Evolutionary conservation across 257 asterid genomes (phyloP).

Genomic region (Solanum chilense): DNA sequence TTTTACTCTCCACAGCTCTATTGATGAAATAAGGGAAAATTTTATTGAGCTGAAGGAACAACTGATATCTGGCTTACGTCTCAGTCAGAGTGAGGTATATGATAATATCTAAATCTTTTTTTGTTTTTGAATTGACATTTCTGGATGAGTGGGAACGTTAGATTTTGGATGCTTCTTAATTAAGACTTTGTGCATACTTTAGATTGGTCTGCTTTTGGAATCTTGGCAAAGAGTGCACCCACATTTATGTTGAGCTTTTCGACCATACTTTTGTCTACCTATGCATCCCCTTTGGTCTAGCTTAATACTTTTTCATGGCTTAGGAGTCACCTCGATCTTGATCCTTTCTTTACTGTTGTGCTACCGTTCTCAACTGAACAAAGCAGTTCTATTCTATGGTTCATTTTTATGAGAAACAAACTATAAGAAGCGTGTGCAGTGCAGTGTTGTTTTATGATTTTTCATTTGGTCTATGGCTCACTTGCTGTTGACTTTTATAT

Average conservation of each 20-base stretch:
- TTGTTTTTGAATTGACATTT: neutral
- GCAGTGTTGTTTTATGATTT: neutral
- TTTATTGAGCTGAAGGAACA: conserved; percentile 51
- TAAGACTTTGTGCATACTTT: neutral
- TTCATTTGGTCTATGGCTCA: neutral
- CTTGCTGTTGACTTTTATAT: neutral
- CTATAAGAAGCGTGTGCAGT: neutral
- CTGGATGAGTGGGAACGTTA: neutral
- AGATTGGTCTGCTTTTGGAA: neutral
- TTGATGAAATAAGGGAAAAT: conserved; percentile 55
- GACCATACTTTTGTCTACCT: neutral
- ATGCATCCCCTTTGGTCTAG: neutral
- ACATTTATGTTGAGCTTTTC: neutral
- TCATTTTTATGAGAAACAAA: neutral
- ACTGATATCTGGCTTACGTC: conserved; percentile 47
- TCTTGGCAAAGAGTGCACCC: neutral
- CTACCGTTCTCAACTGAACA: neutral
- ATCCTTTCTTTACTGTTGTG: neutral
- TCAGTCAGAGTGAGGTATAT: conserved; percentile 55
- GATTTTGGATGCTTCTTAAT: neutral
- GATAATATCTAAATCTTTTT: neutral
- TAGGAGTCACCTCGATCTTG: neutral
- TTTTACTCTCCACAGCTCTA: conserved; percentile 69
- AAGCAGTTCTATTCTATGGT: neutral
- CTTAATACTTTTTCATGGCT: neutral